phyloP scores from a whole-genome alignment of 148 eudicot genomes.

The Suaeda aralocaspica region DNA sequence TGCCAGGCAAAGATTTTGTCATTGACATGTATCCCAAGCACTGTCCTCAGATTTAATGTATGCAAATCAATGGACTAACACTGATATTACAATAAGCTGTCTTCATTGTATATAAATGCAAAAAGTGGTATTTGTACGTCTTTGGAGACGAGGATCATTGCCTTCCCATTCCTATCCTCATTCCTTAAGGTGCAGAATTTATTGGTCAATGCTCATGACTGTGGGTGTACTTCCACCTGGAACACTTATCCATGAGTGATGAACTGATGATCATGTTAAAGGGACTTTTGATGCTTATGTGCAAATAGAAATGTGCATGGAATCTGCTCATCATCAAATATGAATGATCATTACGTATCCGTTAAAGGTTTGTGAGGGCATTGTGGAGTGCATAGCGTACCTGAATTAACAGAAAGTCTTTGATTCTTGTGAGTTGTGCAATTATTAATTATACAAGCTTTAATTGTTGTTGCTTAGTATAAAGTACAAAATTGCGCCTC shows the following conservation, averaged over 20 bases:
- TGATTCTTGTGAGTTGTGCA: no score
- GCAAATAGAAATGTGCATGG: neutral
- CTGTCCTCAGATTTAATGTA: neutral
- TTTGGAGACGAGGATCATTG: neutral
- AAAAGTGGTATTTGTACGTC: no score
- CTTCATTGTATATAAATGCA: neutral
- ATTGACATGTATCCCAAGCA: neutral
- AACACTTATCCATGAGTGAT: neutral
- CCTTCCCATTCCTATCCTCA: neutral
- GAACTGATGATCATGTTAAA: neutral
- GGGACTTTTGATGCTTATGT: neutral
- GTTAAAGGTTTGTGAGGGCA: no score
- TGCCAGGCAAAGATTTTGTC: neutral
- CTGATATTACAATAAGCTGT: neutral
- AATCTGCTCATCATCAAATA: neutral
- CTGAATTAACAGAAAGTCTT: no score
- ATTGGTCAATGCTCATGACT: no score
- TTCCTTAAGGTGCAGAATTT: neutral
- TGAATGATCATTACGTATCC: neutral
- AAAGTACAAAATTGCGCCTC: neutral
- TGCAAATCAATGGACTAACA: neutral
- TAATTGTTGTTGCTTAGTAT: neutral
- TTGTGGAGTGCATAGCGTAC: no score
- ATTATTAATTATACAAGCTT: neutral
- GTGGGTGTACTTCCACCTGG: neutral